Base-by-base conservation (phyloP, 345 rosid genomes). In the Populus alba region DNA sequence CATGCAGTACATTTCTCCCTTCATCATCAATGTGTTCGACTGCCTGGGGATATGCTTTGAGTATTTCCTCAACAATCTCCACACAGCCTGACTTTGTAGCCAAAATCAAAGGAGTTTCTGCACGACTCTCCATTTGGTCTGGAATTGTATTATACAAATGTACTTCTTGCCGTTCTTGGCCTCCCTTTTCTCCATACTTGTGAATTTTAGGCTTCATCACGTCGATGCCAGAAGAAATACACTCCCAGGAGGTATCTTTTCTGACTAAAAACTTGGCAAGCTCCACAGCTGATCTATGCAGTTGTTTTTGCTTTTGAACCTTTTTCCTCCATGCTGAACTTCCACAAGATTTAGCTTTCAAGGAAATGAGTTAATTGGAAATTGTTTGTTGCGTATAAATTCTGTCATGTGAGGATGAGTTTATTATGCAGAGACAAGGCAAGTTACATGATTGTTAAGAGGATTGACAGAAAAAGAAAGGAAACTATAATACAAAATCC, bases 1-100 rank as follows among this genome's bases (percentile, higher is more conserved):
- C 79, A 23, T 80, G 83, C 49, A 83, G 35, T 45, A 83, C 33
- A 20, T 80, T 83, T 57, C 70, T 70, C 0, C 83, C 86, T 8
- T 69, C 67, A 10, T 73, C 75, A 35, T 77, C 71, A 2, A 74
- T 7, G 35, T 80, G 49, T n/a, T 76, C 83, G 11, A 83, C 61
- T 22, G 81, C 82, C 69, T 33, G 35, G 74, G 81, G 80, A 66
- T 68, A 73, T 4, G 8, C 27, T 6, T 41, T 18, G 7, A 81
- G 17, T 18, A 76, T 77, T 23, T 39, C 66, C 8, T 70, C 35
- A 13, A 77, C 65, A 38, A 73, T 72, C 37, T 77, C 81, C 3
- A 8, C 7, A 7, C 70, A 53, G 16, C 84, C 84, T 0, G 53
- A 20, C 13, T 59, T 51, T 3, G 78, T 57, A n/a, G 81, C 84